phyloP scores from a whole-genome alignment of 148 eudicot genomes.

The Chenopodium berlandieri region DNA sequence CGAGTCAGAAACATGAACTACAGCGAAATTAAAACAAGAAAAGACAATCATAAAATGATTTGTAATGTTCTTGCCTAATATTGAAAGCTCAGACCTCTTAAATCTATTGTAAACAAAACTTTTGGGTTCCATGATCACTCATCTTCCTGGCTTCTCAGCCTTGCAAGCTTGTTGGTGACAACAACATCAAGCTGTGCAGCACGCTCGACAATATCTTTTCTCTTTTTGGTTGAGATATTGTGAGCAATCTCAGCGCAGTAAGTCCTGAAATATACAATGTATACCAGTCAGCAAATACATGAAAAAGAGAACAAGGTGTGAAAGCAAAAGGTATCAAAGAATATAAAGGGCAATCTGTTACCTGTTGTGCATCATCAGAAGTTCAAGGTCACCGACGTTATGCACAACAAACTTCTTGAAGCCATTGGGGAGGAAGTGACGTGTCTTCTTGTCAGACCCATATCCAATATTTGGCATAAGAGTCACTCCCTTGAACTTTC shows the following conservation, averaged over 20 bases:
- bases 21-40: no score
- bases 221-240: conserved; percentile 40
- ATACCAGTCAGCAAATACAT: background rate
- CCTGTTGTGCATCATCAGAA: conserved; percentile 69
- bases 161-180: conserved; percentile 54
- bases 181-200: conserved; percentile 51
- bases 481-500: no score
- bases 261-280: conserved; percentile 14
- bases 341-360: background rate
- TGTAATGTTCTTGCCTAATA: no score
- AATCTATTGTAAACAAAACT: no score
- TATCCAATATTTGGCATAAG: conserved; percentile 57
- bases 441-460: conserved; percentile 62
- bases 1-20: no score
- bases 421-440: conserved; percentile 59
- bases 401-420: conserved; percentile 63
- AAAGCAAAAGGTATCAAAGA: no score
- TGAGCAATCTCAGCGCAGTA: conserved; percentile 45
- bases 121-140: conserved; percentile 25
- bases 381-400: conserved; percentile 44
- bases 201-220: conserved; percentile 41
- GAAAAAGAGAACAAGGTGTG: background rate
- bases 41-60: no score
- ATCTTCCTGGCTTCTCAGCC: conserved; percentile 58
- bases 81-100: no score